A percentile compares a stretch with the other conserved stretches of the same genome.
phyloP scores from a whole-genome alignment of 1,139 yeast species.

The Sugiyamaella pinicola region DNA sequence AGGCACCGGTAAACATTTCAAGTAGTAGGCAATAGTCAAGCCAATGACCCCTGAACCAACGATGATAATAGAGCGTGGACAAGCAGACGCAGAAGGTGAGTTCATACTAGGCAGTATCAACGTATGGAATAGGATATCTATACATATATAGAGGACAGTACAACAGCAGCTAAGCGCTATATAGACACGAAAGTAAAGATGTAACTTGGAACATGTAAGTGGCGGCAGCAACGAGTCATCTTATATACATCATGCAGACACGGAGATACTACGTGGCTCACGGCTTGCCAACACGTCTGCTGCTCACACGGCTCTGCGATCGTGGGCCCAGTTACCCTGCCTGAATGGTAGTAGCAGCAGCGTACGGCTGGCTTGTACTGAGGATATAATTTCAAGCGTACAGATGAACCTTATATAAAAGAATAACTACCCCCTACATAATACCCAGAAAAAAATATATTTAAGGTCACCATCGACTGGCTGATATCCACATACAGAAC shows the following conservation, averaged over 20 bases:
- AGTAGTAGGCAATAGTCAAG: slow-evolving; percentile 55
- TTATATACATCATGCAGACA: background rate
- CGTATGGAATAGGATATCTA: background rate
- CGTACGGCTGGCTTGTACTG: background rate
- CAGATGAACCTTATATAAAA: background rate
- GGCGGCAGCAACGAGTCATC: background rate
- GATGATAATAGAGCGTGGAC: slow-evolving; percentile 35
- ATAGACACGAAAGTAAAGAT: no score
- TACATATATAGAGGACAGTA: background rate
- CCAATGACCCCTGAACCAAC: slow-evolving; percentile 73
- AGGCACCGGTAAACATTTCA: slow-evolving; percentile 47
- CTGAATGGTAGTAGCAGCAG: no score
- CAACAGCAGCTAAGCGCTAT: no score
- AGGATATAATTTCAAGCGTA: no score
- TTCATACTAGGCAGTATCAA: background rate
- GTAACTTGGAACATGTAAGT: no score
- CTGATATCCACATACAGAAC: no score
- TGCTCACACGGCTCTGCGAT: no score
- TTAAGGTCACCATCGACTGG: no score
- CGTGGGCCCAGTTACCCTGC: no score
- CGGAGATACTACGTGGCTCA: background rate
- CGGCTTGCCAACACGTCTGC: no score
- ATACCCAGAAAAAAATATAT: no score
- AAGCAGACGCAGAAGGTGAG: no score
- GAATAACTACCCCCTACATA: background rate